A percentile compares a stretch with the other conserved stretches of the same genome.
Evolutionary conservation across 1,139 yeast species (phyloP).

Genomic region (Yamadazyma kanchanaburiensis): DNA sequence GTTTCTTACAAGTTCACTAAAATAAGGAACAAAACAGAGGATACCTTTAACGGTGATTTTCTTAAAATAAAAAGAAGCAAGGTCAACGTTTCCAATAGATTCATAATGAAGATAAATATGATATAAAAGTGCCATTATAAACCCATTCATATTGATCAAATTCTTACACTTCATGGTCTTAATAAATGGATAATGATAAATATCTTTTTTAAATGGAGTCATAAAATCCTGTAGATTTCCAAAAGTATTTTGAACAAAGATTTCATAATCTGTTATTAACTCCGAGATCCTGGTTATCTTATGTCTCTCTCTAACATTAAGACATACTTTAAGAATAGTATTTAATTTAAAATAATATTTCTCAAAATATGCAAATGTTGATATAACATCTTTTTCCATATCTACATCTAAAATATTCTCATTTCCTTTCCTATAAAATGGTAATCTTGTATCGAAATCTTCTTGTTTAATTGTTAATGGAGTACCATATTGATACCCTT

Average conservation of each 20-base stretch:
- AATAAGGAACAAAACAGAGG: conserved; percentile 29
- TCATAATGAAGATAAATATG: conserved; percentile 33
- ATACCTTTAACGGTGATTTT: conserved; percentile 22
- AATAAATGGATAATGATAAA: conserved; percentile 23
- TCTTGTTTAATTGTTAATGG: conserved; percentile 17
- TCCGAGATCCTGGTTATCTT: conserved; percentile 20
- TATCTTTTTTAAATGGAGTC: conserved; percentile 22
- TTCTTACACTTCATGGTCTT: conserved; percentile 32
- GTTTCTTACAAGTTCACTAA: conserved; percentile 23
- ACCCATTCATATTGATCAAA: conserved; percentile 27
- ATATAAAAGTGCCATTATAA: conserved; percentile 21
- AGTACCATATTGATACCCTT: conserved; percentile 23
- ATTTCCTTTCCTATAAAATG: conserved; percentile 15
- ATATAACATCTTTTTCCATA: conserved; percentile 21
- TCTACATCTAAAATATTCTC: conserved; percentile 27
- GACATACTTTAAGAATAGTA: conserved; percentile 20
- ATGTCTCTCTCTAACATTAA: conserved; percentile 18
- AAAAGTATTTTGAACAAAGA: conserved; percentile 17
- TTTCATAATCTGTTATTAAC: conserved; percentile 27
- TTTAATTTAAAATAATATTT: conserved; percentile 18
- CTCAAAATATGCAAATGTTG: conserved; percentile 23
- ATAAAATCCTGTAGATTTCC: conserved; percentile 22
- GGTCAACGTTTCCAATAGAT: conserved; percentile 15
- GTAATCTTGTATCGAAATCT: conserved; percentile 20
- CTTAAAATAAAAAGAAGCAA: conserved; percentile 27